Base-by-base conservation (phyloP, 140 eudicot genomes). In the Anethum foeniculum region DNA sequence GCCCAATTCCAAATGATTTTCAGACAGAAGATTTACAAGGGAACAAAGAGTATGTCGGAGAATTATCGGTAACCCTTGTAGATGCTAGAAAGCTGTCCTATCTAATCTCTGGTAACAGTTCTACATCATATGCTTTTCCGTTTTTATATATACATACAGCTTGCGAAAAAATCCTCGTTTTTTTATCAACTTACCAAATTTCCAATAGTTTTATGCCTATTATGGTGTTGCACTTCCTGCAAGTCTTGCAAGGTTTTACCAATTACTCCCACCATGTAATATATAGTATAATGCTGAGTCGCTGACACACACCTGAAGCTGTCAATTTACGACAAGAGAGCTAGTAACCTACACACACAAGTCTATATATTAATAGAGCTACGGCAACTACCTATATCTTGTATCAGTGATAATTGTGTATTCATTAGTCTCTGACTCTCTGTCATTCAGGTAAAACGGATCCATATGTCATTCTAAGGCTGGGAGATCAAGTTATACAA, bases 401-500 rank as follows among this genome's bases (percentile, higher is more conserved):
- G 25, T 46, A 12, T 75, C 5, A n/a, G 7, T 44, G 44, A 44
- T 67, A 28, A 12, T 30, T 67, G 73, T 27, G 27, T 76, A 65
- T 41, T 80, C 36, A 69, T 52, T 82, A 43, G 65, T 41, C 44
- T 43, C 39, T 25, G 65, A 73, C 73, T 41, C 44, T 43, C 39
- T 25, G 65, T 77, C 73, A 80, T 51, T 74, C 88, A 93, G 99
- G 97, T 52, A 95, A 93, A 91, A 89, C 99, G 12, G 97, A 95
- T 87, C 99, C 99, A 30, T 95, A 84, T 85, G 99, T 93, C 76
- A 80, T 87, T 82, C 81, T 95, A 83, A 88, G 91, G 58, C 82
- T 95, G 71, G 99, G 99, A 82, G 96, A 95, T 93, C 97, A 95
- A 91, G 90, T 84, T 68, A 89, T 95, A 87, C 91, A 96, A 56